Evolutionary conservation across 306 rosid genomes (phyloP), one percentile per base, ranked within the genome.

Genomic region (Fragaria iinumae): DNA sequence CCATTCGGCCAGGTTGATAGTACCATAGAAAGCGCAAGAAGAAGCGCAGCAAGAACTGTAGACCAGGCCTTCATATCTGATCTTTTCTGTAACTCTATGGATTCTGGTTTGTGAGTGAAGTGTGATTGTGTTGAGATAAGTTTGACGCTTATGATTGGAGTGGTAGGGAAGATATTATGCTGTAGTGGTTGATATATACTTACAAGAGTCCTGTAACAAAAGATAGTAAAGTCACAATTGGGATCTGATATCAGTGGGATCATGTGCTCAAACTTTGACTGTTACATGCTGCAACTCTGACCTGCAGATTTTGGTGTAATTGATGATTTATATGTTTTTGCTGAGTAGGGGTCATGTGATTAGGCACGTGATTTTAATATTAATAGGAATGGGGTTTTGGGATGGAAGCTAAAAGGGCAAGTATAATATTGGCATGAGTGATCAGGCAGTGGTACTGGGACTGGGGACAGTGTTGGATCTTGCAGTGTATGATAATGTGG

Each of bases 221-320:
- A 72, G 44, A 67, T 62, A 64, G 79, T 64, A 67, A 80, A 71
- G 76, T 36, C 34, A 44, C 53, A 72, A 50, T 82, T 47, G 88
- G 85, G 87, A 90, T 88, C 88, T 83, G 87, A 77, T 73, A 71
- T 73, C 77, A 77, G 77, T 60, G 73, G 80, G 83, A 73, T 89
- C 93, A 91, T 84, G 96, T 89, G 96, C 93, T 80, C 66, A 74
- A 55, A 76, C 63, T 80, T 86, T 81, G 79, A 79, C 86, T 76
- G 83, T 27, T 84, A 36, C 76, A 75, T 57, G 76, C 77, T 70
- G 77, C 69, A 48, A 76, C 71, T 76, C 69, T 77, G 84, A 70
- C 80, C 84, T 25, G 45, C 63, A 66, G 81, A 85, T 79, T 74
- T 76, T 78, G 65, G 60, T 73, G 80, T 52, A 71, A 71, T 62